A percentile compares a stretch with the other conserved stretches of the same genome.
These are phyloP conservation scores for Amanita inopinata DNA, from an alignment of 768 basidiomycete species.

Conservation along the genomic window DNA sequence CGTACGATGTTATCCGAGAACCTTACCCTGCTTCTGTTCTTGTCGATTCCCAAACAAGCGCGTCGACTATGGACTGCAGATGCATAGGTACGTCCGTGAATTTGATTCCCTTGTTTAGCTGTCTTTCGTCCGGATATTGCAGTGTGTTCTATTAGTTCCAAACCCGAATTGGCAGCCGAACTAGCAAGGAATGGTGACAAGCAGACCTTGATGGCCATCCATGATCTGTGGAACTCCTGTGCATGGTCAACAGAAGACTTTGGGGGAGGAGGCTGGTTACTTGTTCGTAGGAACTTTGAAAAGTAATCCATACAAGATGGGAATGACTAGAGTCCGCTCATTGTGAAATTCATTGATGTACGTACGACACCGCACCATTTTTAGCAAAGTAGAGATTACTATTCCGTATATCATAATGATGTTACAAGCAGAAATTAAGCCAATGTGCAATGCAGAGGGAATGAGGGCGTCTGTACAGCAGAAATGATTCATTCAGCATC, in stretches of 20 bases:
- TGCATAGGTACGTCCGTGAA: constrained; percentile 74
- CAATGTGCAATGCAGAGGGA: not conserved
- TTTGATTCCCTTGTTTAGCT: constrained; percentile 69
- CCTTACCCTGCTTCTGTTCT: constrained; percentile 82
- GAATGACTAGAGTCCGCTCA: not conserved
- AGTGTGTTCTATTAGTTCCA: constrained; percentile 56
- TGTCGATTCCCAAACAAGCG: constrained; percentile 78
- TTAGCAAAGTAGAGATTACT: not conserved
- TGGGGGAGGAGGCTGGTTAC: constrained; percentile 27
- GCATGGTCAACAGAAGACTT: constrained; percentile 57
- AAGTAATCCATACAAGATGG: constrained; percentile 68
- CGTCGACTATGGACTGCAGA: constrained; percentile 74
- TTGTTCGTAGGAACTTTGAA: constrained; percentile 60
- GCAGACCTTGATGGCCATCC: constrained; percentile 62
- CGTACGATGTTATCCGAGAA: too few relatives aligned
- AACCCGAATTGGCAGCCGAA: not conserved
- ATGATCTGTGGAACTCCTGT: constrained; percentile 67
- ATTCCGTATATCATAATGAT: constrained; percentile 6
- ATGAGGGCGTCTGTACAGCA: not conserved
- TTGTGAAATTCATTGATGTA: not conserved
- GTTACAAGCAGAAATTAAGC: constrained; percentile 2
- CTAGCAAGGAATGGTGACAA: constrained; percentile 1
- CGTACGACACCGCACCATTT: not conserved
- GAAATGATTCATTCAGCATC: constrained; percentile 1
- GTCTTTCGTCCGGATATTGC: constrained; percentile 82